Conservation (phyloP, 805 yeast species). For the Pichia sporocuriosa region DNA sequence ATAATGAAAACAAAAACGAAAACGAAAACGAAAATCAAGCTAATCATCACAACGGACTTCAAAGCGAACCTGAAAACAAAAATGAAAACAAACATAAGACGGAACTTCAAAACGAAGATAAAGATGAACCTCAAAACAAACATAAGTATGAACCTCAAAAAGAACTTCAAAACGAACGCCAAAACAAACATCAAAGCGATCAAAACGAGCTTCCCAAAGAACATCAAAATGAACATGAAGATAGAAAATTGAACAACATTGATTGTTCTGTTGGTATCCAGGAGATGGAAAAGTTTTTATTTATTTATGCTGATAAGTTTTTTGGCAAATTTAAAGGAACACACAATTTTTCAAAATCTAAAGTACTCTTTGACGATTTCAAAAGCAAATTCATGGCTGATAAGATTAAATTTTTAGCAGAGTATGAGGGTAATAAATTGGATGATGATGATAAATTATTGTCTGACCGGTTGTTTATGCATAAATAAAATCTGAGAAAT, state of each 20-base stretch:
- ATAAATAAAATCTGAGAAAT: neutral
- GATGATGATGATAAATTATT: neutral
- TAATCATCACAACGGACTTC: no score
- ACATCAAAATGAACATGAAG: neutral
- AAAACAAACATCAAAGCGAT: no score
- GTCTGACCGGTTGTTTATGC: neutral
- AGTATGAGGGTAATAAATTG: neutral
- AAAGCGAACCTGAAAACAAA: no score
- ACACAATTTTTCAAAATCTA: slow-evolving; percentile 21
- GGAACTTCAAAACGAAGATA: no score
- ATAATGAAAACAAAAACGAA: no score
- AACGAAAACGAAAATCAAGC: neutral
- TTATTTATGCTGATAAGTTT: slow-evolving; percentile 28
- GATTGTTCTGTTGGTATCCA: neutral
- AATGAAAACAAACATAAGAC: no score
- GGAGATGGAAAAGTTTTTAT: slow-evolving; percentile 31
- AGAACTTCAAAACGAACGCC: no score
- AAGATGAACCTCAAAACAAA: no score
- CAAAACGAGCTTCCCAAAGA: no score
- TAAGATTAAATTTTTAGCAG: slow-evolving; percentile 16
- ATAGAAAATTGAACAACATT: neutral
- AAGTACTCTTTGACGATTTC: slow-evolving; percentile 25
- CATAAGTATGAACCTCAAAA: no score
- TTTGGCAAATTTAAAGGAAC: slow-evolving; percentile 22
- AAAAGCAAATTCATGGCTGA: slow-evolving; percentile 30